Evolutionary conservation across 177 flowering plant genomes (phyloP).

Genomic region (Vitis hybrid): DNA sequence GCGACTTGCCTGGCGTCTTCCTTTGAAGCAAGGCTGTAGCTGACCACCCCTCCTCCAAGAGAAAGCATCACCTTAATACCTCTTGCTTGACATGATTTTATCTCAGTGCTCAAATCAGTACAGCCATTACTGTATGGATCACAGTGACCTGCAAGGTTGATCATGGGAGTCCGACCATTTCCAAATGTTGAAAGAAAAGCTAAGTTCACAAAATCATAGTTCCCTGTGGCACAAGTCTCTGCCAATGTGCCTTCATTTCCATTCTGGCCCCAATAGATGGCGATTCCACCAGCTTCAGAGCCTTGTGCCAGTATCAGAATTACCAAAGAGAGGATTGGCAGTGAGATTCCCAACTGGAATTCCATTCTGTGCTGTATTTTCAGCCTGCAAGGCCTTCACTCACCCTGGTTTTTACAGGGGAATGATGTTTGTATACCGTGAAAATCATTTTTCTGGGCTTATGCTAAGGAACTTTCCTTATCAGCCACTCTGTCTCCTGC

Average conservation of each 20-base stretch:
- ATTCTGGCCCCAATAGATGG: constrained; percentile 30
- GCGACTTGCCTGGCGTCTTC: background rate
- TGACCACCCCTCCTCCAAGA: background rate
- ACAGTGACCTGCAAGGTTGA: constrained; percentile 27
- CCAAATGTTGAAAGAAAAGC: constrained; percentile 27
- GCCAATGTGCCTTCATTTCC: constrained; percentile 26
- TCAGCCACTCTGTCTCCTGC: too few relatives aligned
- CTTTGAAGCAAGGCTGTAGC: background rate
- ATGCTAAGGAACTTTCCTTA: too few relatives aligned
- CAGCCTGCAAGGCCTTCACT: too few relatives aligned
- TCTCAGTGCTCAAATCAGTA: too few relatives aligned
- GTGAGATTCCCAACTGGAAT: background rate
- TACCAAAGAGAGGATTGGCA: constrained; percentile 8
- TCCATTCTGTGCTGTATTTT: constrained; percentile 2
- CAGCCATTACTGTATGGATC: constrained; percentile 21
- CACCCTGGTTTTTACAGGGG: too few relatives aligned
- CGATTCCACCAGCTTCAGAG: constrained; percentile 19
- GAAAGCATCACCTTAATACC: background rate
- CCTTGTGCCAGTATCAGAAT: background rate
- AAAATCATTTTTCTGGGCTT: too few relatives aligned
- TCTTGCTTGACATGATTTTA: too few relatives aligned
- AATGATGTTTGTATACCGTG: too few relatives aligned
- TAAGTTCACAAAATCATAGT: constrained; percentile 19
- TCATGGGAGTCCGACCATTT: constrained; percentile 19
- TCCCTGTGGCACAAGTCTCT: constrained; percentile 23